Evolutionary conservation across 768 basidiomycete genomes (phyloP).

Genomic region (button mushroom (Agaricus bisporus)): DNA sequence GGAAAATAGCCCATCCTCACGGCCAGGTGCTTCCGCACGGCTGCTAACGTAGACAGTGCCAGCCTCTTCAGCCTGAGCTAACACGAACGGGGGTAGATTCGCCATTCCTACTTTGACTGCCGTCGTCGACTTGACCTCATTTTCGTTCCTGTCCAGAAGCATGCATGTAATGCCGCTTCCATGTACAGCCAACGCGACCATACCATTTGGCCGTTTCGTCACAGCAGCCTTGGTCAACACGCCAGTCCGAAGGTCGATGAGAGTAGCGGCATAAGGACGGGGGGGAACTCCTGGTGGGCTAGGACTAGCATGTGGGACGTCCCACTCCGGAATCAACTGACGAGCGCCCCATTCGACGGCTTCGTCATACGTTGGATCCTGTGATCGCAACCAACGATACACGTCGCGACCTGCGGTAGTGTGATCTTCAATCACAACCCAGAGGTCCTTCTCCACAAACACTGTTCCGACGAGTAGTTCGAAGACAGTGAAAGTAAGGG

Average conservation of each 20-base stretch:
- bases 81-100: conserved; percentile 17
- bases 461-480: conserved; percentile 7
- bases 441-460: conserved; percentile 9
- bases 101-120: conserved; percentile 16
- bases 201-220: conserved; percentile 5
- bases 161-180: conserved; percentile 18
- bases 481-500: not conserved
- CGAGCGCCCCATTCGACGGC: conserved; percentile 11
- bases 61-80: conserved; percentile 3
- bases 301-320: not conserved
- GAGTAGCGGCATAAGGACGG: not conserved
- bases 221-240: conserved; percentile 7
- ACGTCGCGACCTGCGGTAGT: not conserved
- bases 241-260: conserved; percentile 8
- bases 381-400: conserved; percentile 1
- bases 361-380: conserved; percentile 8
- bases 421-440: conserved; percentile 12
- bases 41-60: conserved; percentile 7
- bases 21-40: not conserved
- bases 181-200: conserved; percentile 14
- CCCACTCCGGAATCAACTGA: conserved; percentile 10
- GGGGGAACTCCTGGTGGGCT: not conserved
- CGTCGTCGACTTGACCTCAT: not conserved
- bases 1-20: not conserved
- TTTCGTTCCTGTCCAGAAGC: conserved; percentile 14